Evolutionary conservation across 2,329 filamentous ascomycete species (phyloP).

Genomic region (Penicillium sp.): DNA sequence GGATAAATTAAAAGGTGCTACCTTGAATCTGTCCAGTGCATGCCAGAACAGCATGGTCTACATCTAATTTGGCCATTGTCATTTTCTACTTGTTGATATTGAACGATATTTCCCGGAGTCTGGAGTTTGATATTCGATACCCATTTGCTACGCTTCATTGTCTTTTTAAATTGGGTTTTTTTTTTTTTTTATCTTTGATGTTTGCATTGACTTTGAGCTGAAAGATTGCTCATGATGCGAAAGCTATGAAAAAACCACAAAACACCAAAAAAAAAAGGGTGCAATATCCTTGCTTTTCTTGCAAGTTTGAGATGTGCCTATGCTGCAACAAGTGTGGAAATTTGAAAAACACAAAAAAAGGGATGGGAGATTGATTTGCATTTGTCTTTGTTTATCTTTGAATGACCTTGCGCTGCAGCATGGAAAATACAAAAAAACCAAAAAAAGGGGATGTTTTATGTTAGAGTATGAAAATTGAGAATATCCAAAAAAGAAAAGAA

Average conservation of each 20-base stretch:
- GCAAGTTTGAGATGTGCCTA: neutral
- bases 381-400: neutral
- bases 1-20: neutral
- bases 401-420: neutral
- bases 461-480: neutral
- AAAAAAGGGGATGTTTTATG: constrained; percentile 3
- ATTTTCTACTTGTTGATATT: neutral
- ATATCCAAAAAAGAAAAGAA: no score
- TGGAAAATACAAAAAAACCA: neutral
- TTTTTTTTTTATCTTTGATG: neutral
- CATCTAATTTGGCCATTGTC: neutral
- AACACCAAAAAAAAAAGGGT: neutral
- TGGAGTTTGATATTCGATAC: neutral
- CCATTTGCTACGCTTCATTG: neutral
- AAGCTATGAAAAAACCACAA: neutral
- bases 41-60: constrained; percentile 8
- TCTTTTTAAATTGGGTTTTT: neutral
- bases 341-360: neutral
- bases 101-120: neutral
- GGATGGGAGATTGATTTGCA: neutral
- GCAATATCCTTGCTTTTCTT: neutral
- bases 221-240: neutral
- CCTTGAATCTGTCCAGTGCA: neutral
- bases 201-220: neutral
- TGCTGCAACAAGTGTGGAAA: neutral